A percentile compares a stretch with the other conserved stretches of the same genome.
Conservation (phyloP, 176 grass and related monocot genomes). For the Tillandsia fasciculata region DNA sequence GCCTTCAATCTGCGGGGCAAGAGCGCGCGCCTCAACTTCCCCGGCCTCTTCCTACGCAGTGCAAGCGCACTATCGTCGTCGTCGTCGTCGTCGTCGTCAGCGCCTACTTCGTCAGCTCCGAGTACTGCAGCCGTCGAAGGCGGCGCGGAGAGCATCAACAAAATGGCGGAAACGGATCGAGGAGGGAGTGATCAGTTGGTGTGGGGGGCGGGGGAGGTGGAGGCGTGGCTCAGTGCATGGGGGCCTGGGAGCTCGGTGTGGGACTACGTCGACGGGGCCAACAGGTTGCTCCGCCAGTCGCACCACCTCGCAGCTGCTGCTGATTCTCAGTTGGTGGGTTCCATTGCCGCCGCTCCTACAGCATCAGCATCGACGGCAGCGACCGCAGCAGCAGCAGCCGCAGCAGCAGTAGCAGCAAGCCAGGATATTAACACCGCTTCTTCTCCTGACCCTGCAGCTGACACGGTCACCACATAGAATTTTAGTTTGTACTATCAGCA, state of each 20-base stretch:
- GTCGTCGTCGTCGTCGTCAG: neutral
- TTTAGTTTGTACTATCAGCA: too few species aligned
- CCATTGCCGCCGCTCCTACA: neutral
- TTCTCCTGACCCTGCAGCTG: neutral
- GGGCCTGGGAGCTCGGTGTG: slow-evolving; percentile 3
- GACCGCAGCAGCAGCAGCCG: too few species aligned
- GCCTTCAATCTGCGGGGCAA: slow-evolving; percentile 24
- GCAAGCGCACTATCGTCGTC: neutral
- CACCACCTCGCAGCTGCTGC: neutral
- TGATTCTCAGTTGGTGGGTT: neutral
- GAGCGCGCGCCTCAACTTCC: slow-evolving; percentile 26
- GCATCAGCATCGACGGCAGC: neutral
- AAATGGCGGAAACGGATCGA: neutral
- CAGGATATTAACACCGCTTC: neutral
- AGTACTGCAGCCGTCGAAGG: neutral
- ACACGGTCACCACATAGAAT: neutral
- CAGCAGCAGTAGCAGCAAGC: neutral
- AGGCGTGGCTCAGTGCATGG: neutral
- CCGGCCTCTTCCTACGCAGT: slow-evolving; percentile 13
- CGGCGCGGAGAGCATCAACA: neutral
- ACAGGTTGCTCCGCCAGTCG: neutral
- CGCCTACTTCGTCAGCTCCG: neutral
- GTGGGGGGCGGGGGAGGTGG: slow-evolving; percentile 2
- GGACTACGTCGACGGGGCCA: slow-evolving; percentile 3
- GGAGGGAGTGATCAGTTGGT: neutral